A percentile compares a stretch with the other conserved stretches of the same genome.
These are phyloP conservation scores for Candida tetrigidarum DNA, from an alignment of 1,139 yeast species.

Conservation along the genomic window DNA sequence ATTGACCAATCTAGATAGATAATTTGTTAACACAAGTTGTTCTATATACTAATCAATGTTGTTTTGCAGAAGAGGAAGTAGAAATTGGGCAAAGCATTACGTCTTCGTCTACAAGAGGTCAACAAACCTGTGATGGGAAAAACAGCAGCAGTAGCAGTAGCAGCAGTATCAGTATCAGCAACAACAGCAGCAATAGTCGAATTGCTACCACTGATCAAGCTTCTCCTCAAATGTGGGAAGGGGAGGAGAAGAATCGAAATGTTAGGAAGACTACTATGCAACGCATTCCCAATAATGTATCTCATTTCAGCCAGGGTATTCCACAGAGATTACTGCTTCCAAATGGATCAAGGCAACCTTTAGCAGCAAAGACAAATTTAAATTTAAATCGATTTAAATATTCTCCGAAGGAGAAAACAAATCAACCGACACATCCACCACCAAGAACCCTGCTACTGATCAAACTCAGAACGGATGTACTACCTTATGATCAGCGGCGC, in stretches of 20 bases:
- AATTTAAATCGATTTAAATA: constrained; percentile 7
- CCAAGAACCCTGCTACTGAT: not conserved
- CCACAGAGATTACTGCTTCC: not conserved
- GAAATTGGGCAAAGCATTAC: not conserved
- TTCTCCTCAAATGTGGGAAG: not conserved
- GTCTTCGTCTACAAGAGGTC: not conserved
- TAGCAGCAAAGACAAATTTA: constrained; percentile 8
- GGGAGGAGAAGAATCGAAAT: not conserved
- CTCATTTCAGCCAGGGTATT: not conserved
- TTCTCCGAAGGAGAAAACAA: not conserved
- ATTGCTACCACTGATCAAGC: not conserved
- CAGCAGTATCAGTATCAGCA: too few species aligned
- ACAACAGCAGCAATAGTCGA: too few species aligned
- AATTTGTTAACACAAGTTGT: not conserved
- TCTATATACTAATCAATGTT: constrained; percentile 1
- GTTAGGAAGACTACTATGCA: not conserved
- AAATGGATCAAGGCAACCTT: constrained; percentile 3
- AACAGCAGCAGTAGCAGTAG: too few species aligned
- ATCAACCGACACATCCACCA: not conserved
- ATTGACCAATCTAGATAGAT: constrained; percentile 2
- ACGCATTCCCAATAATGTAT: not conserved
- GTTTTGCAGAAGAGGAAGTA: not conserved
- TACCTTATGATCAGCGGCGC: constrained; percentile 12
- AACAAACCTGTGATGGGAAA: not conserved
- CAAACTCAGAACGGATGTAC: constrained; percentile 10